Percentiles rank a stretch among this genome's conserved stretches.
phyloP scores from a whole-genome alignment of 2,329 filamentous ascomycete genomes.

The Pestalotiopsis sp. region DNA sequence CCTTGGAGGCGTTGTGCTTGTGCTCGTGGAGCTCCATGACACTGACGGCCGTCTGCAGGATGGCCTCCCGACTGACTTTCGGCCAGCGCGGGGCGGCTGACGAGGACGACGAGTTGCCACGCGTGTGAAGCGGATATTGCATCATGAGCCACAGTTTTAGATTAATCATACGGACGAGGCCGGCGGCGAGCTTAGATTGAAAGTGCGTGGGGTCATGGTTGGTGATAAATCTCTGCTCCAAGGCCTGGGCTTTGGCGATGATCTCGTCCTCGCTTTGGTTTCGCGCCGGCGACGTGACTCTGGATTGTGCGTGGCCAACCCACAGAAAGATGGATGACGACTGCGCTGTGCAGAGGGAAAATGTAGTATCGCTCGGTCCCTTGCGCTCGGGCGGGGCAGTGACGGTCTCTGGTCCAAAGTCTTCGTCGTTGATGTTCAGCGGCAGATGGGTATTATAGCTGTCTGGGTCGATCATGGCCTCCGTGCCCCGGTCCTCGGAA shows the following conservation, averaged over 20 bases:
- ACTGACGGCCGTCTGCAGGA: constrained; percentile 48
- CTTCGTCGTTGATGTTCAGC: constrained; percentile 55
- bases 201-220: constrained; percentile 34
- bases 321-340: constrained; percentile 41
- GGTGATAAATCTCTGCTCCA: constrained; percentile 42
- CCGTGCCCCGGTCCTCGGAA: constrained; percentile 55
- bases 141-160: constrained; percentile 48
- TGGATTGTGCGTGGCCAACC: constrained; percentile 34
- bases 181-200: constrained; percentile 38
- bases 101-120: background rate
- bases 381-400: constrained; percentile 34
- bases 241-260: constrained; percentile 37
- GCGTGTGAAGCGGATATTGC: constrained; percentile 45
- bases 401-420: constrained; percentile 43
- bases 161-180: constrained; percentile 42
- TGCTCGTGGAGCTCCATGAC: constrained; percentile 43
- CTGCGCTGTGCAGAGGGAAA: constrained; percentile 41
- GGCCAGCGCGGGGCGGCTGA: constrained; percentile 8
- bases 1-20: constrained; percentile 30
- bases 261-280: constrained; percentile 39
- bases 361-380: constrained; percentile 42
- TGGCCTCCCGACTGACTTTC: constrained; percentile 39
- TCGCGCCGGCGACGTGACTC: constrained; percentile 12
- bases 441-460: constrained; percentile 50
- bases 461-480: constrained; percentile 41